Evolutionary conservation across 257 asterid genomes (phyloP).

Genomic region (Nicotiana attenuata): DNA sequence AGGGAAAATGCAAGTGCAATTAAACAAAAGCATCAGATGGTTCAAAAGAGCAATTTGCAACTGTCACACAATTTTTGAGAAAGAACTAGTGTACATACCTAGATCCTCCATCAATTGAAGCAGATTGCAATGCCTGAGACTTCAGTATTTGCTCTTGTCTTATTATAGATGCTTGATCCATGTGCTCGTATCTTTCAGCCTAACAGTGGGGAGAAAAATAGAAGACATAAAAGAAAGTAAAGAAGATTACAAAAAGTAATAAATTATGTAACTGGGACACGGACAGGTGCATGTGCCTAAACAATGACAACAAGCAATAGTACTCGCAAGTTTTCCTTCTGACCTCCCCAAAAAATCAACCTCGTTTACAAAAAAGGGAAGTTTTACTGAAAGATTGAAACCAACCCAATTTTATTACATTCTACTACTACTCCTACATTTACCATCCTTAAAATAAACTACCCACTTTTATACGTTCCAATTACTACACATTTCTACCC

Average conservation of each 20-base stretch:
- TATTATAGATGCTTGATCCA: slow-evolving; percentile 54
- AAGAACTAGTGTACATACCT: slow-evolving; percentile 45
- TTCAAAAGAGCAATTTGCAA: background rate
- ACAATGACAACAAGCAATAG: background rate
- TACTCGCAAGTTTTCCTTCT: background rate
- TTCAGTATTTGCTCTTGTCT: slow-evolving; percentile 77
- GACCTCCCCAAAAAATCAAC: background rate
- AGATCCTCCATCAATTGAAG: slow-evolving; percentile 69
- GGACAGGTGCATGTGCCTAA: background rate
- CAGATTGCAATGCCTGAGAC: slow-evolving; percentile 65
- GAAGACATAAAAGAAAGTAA: background rate
- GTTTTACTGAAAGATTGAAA: background rate
- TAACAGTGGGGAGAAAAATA: background rate
- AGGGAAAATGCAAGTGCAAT: background rate
- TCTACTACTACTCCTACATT: background rate
- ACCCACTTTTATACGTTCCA: background rate
- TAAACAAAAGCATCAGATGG: background rate
- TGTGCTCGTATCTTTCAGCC: slow-evolving; percentile 70
- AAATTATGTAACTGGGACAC: background rate
- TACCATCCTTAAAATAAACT: background rate
- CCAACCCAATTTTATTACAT: background rate
- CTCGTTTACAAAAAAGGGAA: background rate
- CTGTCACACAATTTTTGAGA: background rate
- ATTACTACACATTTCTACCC: background rate
- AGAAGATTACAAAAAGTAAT: background rate